Conservation (phyloP, 2,329 filamentous ascomycete genomes). For the Pestalotiopsis sp. region DNA sequence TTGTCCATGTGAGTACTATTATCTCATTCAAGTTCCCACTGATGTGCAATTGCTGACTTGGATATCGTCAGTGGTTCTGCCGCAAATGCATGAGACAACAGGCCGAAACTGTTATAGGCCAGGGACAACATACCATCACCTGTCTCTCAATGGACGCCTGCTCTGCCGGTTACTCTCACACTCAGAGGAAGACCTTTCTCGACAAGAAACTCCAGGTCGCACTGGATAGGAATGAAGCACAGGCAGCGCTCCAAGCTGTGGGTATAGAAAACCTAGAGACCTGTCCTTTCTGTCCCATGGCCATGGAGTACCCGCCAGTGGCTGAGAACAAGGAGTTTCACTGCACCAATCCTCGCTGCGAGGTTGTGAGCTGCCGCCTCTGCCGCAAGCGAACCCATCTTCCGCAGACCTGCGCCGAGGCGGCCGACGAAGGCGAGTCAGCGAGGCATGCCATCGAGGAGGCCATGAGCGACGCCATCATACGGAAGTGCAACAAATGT, state of each 20-base stretch:
- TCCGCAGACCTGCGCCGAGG: conserved; percentile 72
- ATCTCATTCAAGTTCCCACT: too few species aligned
- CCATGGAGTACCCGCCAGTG: conserved; percentile 70
- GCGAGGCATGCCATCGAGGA: conserved; percentile 75
- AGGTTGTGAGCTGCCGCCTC: conserved; percentile 64
- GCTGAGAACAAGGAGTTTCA: conserved; percentile 73
- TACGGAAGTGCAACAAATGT: conserved; percentile 74
- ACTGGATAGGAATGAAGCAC: conserved; percentile 72
- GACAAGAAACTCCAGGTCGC: conserved; percentile 60
- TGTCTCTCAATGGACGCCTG: conserved; percentile 76
- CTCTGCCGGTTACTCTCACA: conserved; percentile 57
- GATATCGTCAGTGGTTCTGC: conserved; percentile 61
- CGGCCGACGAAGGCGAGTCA: conserved; percentile 59
- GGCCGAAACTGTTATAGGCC: conserved; percentile 70
- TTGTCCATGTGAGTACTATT: conserved; percentile 44
- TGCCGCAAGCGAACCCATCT: conserved; percentile 73
- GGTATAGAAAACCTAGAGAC: conserved; percentile 71
- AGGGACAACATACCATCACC: conserved; percentile 65
- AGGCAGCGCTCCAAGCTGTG: conserved; percentile 69
- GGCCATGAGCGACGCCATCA: conserved; percentile 79
- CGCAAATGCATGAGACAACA: conserved; percentile 64
- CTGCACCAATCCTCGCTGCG: conserved; percentile 69
- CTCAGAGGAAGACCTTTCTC: conserved; percentile 60
- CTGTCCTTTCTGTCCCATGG: conserved; percentile 84
- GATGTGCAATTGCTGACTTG: neutral